Evolutionary conservation across 1,284 basidiomycete species (phyloP), one percentile per base, ranked within the genome.

Genomic region (Microbotryum silenes-acaulis): DNA sequence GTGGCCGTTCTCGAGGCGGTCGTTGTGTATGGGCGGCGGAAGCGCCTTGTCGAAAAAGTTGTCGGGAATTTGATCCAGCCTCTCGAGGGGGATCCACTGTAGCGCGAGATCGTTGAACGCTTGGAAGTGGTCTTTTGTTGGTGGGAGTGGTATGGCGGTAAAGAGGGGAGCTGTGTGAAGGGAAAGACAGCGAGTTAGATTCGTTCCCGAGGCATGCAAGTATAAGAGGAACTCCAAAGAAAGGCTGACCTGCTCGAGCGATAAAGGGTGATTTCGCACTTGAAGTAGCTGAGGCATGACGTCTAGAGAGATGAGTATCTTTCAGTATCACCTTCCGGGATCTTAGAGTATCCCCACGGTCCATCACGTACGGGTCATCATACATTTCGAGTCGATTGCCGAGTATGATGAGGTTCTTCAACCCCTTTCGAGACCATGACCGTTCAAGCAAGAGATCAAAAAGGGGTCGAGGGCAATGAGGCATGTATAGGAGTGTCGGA

Each of bases 401-500:
- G 47, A 71, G 59, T 2, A 72, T 53, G 44, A 71, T 27, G 2
- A 65, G 50, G 0, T 60, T 59, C 2, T 29, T 6, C 4, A 70
- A 21, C 7, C 57, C 47, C 6, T 53, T 54, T 0, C 55, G 21
- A 1, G 56, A 47, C 66, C 64, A 60, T 47, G 71, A 71, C 27
- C 44, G 46, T 7, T 46, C 52, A 7, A 72, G 57, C 48, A 72
- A 53, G 1, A 49, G 52, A 21, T 71, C 66, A 59, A 69, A 71
- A 12, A 72, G 60, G 1, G 62, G 57, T 2, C 71, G 63, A 12
- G 71, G 71, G 25, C 70, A 69, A 49, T 72, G 71, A 6, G 71
- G 71, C 60, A 71, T 67, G 62, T 67, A 72, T 6, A 72, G 61
- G 42, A 72, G 62, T 0, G 70, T 71, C 0, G 59, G 44, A 4